These are phyloP conservation scores for Vachellia collinsii DNA, from an alignment of 306 rosid species.

Conservation along the genomic window DNA sequence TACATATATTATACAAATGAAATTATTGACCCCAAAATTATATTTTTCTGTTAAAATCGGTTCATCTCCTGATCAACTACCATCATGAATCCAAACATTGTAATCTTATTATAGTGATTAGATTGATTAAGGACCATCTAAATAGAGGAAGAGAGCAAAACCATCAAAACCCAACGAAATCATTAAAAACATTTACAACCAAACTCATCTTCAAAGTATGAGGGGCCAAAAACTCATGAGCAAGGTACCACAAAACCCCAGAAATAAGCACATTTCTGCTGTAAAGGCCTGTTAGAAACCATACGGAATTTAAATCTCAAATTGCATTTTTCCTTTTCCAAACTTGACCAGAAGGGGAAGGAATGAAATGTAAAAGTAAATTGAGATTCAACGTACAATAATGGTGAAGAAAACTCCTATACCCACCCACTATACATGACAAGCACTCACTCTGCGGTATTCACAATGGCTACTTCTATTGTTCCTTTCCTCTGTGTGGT, in stretches of 20 bases:
- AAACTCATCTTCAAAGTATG: not conserved
- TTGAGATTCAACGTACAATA: slow-evolving; percentile 41
- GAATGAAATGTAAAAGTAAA: slow-evolving; percentile 26
- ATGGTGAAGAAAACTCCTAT: slow-evolving; percentile 46
- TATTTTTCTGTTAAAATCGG: not conserved
- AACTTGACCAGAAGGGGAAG: slow-evolving; percentile 28
- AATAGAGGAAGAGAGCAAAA: not conserved
- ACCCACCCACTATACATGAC: slow-evolving; percentile 53
- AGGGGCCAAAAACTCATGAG: slow-evolving; percentile 2
- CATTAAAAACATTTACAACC: not conserved
- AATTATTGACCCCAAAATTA: not conserved
- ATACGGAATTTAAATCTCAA: slow-evolving; percentile 34
- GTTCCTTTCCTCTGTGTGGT: slow-evolving; percentile 44
- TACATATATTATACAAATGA: not conserved
- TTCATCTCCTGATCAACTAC: not conserved
- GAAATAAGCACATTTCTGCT: not conserved
- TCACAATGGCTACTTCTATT: slow-evolving; percentile 54
- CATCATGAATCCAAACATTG: not conserved
- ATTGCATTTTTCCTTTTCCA: slow-evolving; percentile 36
- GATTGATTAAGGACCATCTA: not conserved
- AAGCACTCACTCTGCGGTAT: slow-evolving; percentile 54
- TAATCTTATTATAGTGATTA: not conserved
- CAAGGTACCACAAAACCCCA: not conserved
- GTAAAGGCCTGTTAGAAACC: slow-evolving; percentile 35
- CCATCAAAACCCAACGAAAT: not conserved